These are phyloP conservation scores for Copromyces sp. DNA, from an alignment of 495 filamentous ascomycete species.

Conservation along the genomic window DNA sequence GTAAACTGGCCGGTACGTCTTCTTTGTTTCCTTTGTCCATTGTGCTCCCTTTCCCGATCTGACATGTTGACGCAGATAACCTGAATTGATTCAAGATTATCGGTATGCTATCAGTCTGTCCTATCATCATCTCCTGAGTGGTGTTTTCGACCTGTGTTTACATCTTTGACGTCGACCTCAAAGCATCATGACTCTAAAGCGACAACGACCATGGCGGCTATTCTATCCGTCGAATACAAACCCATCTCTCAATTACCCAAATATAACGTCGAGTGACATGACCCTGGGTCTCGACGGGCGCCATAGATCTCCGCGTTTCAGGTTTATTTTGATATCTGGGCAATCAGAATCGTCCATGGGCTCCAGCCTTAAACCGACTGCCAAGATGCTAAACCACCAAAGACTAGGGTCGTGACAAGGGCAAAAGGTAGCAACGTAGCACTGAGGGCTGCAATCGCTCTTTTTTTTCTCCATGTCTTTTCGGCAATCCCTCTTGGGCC, in stretches of 20 bases:
- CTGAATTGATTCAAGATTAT: background rate
- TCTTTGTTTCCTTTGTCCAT: background rate
- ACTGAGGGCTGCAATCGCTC: background rate
- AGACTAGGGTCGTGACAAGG: slow-evolving; percentile 1
- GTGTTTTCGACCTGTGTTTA: slow-evolving; percentile 9
- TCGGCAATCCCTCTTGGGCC: background rate
- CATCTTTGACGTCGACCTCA: slow-evolving; percentile 11
- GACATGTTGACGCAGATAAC: background rate
- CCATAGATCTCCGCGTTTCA: slow-evolving; percentile 35
- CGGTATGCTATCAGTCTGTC: background rate
- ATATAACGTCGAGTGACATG: slow-evolving; percentile 10
- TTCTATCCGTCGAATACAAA: slow-evolving; percentile 5
- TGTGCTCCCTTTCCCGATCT: background rate
- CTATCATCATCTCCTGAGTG: background rate
- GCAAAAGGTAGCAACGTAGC: slow-evolving; percentile 9
- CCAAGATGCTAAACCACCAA: background rate
- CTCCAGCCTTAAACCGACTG: slow-evolving; percentile 12
- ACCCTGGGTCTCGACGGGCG: slow-evolving; percentile 7
- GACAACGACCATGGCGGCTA: background rate
- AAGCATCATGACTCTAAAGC: slow-evolving; percentile 5
- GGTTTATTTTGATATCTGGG: slow-evolving; percentile 23
- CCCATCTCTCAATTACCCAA: slow-evolving; percentile 5
- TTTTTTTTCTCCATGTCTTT: background rate
- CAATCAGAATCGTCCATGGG: slow-evolving; percentile 13
- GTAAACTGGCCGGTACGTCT: background rate